Percentiles rank a stretch among this genome's conserved stretches.
These are phyloP conservation scores for Cynanchum wilfordii DNA, from an alignment of 257 asterid genomes.

Conservation along the genomic window DNA sequence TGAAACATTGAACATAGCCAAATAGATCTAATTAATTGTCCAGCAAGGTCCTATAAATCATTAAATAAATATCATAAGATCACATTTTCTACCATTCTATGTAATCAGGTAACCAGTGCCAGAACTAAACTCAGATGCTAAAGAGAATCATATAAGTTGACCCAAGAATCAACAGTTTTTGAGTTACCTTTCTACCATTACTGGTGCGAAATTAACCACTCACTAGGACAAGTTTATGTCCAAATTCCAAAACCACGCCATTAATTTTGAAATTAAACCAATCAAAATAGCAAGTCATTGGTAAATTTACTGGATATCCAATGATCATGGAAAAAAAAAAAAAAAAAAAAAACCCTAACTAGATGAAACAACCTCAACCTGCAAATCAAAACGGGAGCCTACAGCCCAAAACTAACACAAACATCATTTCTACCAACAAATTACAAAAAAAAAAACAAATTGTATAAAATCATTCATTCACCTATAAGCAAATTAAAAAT, in stretches of 20 bases:
- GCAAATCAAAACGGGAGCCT: slow-evolving; percentile 2
- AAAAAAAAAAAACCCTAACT: background rate
- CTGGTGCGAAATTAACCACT: background rate
- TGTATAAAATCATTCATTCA: background rate
- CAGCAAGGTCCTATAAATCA: background rate
- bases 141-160: background rate
- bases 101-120: background rate
- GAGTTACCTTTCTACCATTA: background rate
- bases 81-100: background rate
- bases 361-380: background rate
- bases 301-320: background rate
- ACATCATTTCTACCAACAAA: background rate
- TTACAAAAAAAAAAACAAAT: background rate
- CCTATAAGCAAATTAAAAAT: background rate
- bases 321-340: background rate
- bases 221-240: background rate
- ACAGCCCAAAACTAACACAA: background rate
- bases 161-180: background rate
- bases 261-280: background rate
- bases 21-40: background rate
- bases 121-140: background rate
- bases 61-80: background rate
- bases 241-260: background rate
- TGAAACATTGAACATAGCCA: background rate
- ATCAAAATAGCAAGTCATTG: background rate